Conservation (phyloP, 805 yeast species). For the Candida koratica region DNA sequence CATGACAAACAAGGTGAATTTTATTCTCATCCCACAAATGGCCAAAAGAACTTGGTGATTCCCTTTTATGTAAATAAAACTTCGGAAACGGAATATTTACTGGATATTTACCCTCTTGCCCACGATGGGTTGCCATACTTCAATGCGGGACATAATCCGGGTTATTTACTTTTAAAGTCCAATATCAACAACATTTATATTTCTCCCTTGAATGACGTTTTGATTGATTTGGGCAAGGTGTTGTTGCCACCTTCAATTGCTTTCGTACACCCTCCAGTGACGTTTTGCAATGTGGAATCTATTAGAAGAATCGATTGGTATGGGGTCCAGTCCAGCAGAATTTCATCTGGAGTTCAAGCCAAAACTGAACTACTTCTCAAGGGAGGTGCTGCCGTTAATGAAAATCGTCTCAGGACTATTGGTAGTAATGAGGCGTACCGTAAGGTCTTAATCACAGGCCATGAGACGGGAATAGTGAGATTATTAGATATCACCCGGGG, state of each 20-base stretch:
- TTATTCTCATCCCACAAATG: slow-evolving; percentile 59
- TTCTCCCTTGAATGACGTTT: slow-evolving; percentile 46
- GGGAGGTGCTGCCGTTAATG: slow-evolving; percentile 76
- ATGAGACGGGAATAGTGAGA: slow-evolving; percentile 77
- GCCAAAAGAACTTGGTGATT: slow-evolving; percentile 26
- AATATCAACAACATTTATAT: slow-evolving; percentile 65
- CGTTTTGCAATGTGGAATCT: slow-evolving; percentile 46
- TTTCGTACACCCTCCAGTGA: slow-evolving; percentile 71
- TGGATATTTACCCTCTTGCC: slow-evolving; percentile 28
- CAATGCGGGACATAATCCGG: slow-evolving; percentile 76
- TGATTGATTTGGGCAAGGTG: slow-evolving; percentile 22
- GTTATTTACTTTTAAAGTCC: slow-evolving; percentile 53
- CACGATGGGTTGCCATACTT: slow-evolving; percentile 62
- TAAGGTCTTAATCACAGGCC: slow-evolving; percentile 70
- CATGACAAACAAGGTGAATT: slow-evolving; percentile 78
- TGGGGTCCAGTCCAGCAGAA: slow-evolving; percentile 55
- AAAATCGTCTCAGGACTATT: slow-evolving; percentile 25
- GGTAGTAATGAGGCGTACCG: slow-evolving; percentile 42
- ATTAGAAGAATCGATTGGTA: slow-evolving; percentile 70
- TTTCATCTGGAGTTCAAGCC: slow-evolving; percentile 38
- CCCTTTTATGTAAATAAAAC: slow-evolving; percentile 20
- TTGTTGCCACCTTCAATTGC: slow-evolving; percentile 78
- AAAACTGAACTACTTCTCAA: slow-evolving; percentile 46
- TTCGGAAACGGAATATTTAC: slow-evolving; percentile 24
- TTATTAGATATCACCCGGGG: slow-evolving; percentile 81